These are phyloP conservation scores for Epichloe typhina DNA, from an alignment of 2,329 filamentous ascomycete genomes.

Conservation along the genomic window DNA sequence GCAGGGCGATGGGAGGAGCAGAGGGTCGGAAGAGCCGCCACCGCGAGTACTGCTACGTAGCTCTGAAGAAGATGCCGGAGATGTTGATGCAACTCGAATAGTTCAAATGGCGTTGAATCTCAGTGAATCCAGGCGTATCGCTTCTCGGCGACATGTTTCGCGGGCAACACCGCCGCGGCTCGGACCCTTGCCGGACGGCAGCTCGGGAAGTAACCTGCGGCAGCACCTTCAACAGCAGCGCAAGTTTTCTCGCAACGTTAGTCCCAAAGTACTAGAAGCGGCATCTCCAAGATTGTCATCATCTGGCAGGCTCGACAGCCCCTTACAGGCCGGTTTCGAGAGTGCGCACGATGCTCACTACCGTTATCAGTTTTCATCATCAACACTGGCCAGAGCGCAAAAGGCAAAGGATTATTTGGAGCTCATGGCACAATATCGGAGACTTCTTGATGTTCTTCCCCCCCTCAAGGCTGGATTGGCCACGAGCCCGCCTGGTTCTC, in stretches of 20 bases:
- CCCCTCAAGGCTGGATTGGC: slow-evolving; percentile 41
- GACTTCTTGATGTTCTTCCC: slow-evolving; percentile 65
- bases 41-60: neutral
- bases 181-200: slow-evolving; percentile 38
- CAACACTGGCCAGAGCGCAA: slow-evolving; percentile 68
- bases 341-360: slow-evolving; percentile 29
- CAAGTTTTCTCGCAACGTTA: slow-evolving; percentile 45
- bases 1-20: neutral
- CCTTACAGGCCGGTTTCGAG: slow-evolving; percentile 36
- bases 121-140: slow-evolving; percentile 64
- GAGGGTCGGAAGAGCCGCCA: neutral
- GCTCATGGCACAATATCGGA: slow-evolving; percentile 70
- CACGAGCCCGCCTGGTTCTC: slow-evolving; percentile 29
- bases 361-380: slow-evolving; percentile 58
- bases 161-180: slow-evolving; percentile 37
- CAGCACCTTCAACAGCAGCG: slow-evolving; percentile 63
- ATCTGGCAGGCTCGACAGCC: slow-evolving; percentile 28
- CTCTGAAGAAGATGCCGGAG: slow-evolving; percentile 23
- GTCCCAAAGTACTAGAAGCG: slow-evolving; percentile 38
- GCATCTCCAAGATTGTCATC: slow-evolving; percentile 26
- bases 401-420: slow-evolving; percentile 80
- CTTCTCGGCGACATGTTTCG: slow-evolving; percentile 41
- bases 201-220: slow-evolving; percentile 45
- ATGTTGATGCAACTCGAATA: slow-evolving; percentile 75
- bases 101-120: slow-evolving; percentile 84